Evolutionary conservation across 768 basidiomycete species (phyloP).

Genomic region (Trametes punicea): DNA sequence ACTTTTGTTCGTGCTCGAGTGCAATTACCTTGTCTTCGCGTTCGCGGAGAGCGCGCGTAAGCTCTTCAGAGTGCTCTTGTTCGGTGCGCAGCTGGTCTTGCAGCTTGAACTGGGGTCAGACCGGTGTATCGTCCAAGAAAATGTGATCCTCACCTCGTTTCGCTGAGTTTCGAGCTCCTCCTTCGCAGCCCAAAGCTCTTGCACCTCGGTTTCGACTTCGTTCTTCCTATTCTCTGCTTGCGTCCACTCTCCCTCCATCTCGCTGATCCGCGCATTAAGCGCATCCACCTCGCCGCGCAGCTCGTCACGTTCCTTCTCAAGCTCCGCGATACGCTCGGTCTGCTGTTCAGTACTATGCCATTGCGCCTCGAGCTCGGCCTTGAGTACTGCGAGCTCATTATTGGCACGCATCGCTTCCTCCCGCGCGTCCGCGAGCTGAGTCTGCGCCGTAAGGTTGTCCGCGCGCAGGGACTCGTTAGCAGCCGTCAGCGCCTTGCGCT

Average conservation of each 20-base stretch:
- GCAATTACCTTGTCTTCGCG: constrained; percentile 49
- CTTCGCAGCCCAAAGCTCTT: constrained; percentile 49
- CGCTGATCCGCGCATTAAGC: constrained; percentile 40
- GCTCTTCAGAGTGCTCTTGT: constrained; percentile 47
- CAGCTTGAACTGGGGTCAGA: constrained; percentile 37
- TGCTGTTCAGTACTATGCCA: constrained; percentile 62
- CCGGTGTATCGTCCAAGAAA: background rate
- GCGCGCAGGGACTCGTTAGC: constrained; percentile 41
- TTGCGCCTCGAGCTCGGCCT: constrained; percentile 66
- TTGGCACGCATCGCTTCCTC: constrained; percentile 35
- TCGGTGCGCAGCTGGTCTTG: constrained; percentile 51
- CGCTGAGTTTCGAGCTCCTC: constrained; percentile 56
- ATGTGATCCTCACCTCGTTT: constrained; percentile 41
- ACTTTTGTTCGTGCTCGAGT: constrained; percentile 55
- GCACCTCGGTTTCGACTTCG: constrained; percentile 54
- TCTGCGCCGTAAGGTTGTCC: constrained; percentile 42
- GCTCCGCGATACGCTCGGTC: constrained; percentile 42
- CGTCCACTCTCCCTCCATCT: constrained; percentile 54
- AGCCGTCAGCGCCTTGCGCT: constrained; percentile 44
- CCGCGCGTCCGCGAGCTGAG: constrained; percentile 35
- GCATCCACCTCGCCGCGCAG: constrained; percentile 29
- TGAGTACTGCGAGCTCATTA: constrained; percentile 40
- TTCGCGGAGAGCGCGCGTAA: constrained; percentile 49
- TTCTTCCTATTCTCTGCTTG: constrained; percentile 52
- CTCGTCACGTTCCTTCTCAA: constrained; percentile 32